Conservation (phyloP, 176 grass and related monocot genomes). For the Cocos nucifera region DNA sequence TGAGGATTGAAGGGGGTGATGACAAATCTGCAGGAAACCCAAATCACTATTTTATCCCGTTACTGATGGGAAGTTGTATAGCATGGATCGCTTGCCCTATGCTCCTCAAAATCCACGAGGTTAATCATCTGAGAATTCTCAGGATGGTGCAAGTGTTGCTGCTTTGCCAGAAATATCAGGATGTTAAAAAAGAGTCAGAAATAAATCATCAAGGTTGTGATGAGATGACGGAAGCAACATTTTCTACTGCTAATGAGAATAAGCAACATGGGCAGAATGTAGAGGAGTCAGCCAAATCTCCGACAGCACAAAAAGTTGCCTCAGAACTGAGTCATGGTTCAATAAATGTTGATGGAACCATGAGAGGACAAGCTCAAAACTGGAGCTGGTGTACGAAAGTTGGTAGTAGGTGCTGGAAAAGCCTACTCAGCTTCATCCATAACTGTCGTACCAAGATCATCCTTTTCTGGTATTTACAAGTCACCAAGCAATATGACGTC, state of each 20-base stretch:
- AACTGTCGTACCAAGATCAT: slow-evolving; percentile 18
- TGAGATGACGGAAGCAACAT: slow-evolving; percentile 10
- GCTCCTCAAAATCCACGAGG: slow-evolving; percentile 15
- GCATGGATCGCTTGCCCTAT: slow-evolving; percentile 6
- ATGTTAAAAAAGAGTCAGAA: slow-evolving; percentile 21
- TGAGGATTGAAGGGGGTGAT: slow-evolving; percentile 32
- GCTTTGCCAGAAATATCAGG: slow-evolving; percentile 30
- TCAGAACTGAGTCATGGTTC: slow-evolving; percentile 29
- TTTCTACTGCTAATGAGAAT: slow-evolving; percentile 21
- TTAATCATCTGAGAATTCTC: slow-evolving; percentile 31
- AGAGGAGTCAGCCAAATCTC: slow-evolving; percentile 11
- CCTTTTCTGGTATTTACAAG: slow-evolving; percentile 29
- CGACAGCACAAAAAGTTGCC: slow-evolving; percentile 20
- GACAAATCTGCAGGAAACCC: slow-evolving; percentile 13
- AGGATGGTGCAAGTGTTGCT: slow-evolving; percentile 18
- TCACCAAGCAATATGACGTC: slow-evolving; percentile 7
- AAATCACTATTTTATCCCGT: slow-evolving; percentile 5
- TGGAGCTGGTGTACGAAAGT: slow-evolving; percentile 28
- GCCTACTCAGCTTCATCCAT: slow-evolving; percentile 39
- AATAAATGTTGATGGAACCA: slow-evolving; percentile 11
- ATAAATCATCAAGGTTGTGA: slow-evolving; percentile 17
- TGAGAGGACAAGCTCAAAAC: slow-evolving; percentile 30
- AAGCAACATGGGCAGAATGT: slow-evolving; percentile 13
- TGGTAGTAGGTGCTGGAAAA: slow-evolving; percentile 27
- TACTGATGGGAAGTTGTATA: slow-evolving; percentile 20